Base-by-base conservation (phyloP, 345 rosid genomes). In the Brassica carinata region DNA sequence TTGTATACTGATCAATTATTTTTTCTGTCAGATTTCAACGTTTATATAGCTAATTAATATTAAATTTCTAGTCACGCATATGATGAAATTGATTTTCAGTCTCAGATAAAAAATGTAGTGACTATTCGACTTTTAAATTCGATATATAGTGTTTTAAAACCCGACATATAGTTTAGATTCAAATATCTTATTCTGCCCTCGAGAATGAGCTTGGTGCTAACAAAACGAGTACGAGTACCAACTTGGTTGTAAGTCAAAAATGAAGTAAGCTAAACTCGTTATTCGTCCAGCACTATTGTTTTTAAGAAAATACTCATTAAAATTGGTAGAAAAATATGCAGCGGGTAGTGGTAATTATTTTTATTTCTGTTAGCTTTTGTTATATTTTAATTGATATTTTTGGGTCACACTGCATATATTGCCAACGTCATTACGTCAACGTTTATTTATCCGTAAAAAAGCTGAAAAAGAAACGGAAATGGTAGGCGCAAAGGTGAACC, bases 401-500 rank as follows among this genome's bases (percentile, higher is more conserved):
- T 33, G 43, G 65, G 61, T 36, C 34, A 15, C 13, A 53, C 30
- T 67, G 14, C 64, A 29, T 33, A 48, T 36, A 43, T 57, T 67
- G 19, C 69, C 69, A 59, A 79, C 67, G 75, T 75, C 66, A 62
- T 58, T 19, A 59, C 64, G 64, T 59, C 70, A 79, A 51, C 79
- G 71, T 69, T 70, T 70, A 51, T 70, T 53, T 75, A 45, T 64
- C 61, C 13, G 48, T 34, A 30, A 10, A 72, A 66, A 67, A 19
- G 38, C 31, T 59, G 13, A 30, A 23, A 57, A 57, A 30, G 27
- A 74, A 71, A 81, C 70, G 77, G 81, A 58, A 81, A 81, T 71
- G 81, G 84, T 76, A 76, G 81, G 77, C 77, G 81, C 61, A 76
- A 45, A 80, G 75, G 48, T 33, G 5, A 61, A 74, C 17, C 75